Evolutionary conservation across 2,329 filamentous ascomycete genomes (phyloP).

Genomic region (Coniochaeta pulveracea): DNA sequence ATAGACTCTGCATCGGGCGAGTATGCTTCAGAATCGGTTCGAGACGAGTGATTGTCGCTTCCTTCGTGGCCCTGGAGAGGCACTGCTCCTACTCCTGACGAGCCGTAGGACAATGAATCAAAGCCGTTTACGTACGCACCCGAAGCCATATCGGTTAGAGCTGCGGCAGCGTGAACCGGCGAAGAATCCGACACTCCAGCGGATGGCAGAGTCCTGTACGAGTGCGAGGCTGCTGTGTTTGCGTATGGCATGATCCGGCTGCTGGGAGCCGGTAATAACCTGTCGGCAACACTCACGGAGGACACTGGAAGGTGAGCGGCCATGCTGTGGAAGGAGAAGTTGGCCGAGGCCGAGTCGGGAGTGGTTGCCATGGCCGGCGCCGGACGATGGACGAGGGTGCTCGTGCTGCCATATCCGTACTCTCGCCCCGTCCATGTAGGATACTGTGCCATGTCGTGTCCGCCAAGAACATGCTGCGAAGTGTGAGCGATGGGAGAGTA

Average conservation of each 20-base stretch:
- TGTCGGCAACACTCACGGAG: slow-evolving; percentile 16
- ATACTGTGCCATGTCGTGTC: slow-evolving; percentile 24
- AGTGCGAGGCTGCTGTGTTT: slow-evolving; percentile 9
- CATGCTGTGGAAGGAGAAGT: slow-evolving; percentile 28
- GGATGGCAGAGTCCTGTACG: slow-evolving; percentile 11
- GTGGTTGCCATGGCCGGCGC: slow-evolving; percentile 14
- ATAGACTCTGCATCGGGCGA: slow-evolving; percentile 11
- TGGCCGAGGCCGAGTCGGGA: slow-evolving; percentile 19
- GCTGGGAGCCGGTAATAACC: slow-evolving; percentile 22
- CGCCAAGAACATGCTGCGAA: slow-evolving; percentile 21
- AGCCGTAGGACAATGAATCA: slow-evolving; percentile 8
- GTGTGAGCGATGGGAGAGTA: slow-evolving; percentile 23
- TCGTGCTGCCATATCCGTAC: slow-evolving; percentile 19
- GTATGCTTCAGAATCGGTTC: slow-evolving; percentile 9
- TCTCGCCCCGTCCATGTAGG: slow-evolving; percentile 17
- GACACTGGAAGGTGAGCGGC: slow-evolving; percentile 26
- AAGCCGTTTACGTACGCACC: slow-evolving; percentile 12
- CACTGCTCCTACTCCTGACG: slow-evolving; percentile 5
- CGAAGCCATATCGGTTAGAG: slow-evolving; percentile 17
- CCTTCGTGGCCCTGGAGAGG: background rate
- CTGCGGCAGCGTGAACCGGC: slow-evolving; percentile 6
- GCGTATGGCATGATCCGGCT: slow-evolving; percentile 22
- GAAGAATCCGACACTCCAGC: background rate
- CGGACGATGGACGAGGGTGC: slow-evolving; percentile 22
- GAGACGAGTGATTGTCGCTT: slow-evolving; percentile 6